Evolutionary conservation across 1,284 basidiomycete genomes (phyloP), one percentile per base, ranked within the genome.

Genomic region (Fistulina hepatica): DNA sequence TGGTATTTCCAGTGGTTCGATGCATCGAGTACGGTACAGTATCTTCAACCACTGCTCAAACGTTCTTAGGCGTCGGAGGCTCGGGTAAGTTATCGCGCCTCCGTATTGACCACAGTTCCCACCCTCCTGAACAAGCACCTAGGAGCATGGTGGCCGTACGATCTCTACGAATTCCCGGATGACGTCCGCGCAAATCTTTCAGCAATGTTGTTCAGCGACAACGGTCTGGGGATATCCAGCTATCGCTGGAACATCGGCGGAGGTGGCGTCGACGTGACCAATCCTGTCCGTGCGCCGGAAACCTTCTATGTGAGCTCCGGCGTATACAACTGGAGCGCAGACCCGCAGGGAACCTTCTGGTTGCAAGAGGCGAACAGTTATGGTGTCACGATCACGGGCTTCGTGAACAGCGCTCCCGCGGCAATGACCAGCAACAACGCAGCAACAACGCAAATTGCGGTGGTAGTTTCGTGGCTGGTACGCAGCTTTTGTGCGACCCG

Each of bases 401-500:
- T 61, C 37, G 56, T 52, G 8, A 61, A 60, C 34, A 60, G 54
- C 37, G 58, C 59, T 12, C 59, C 59, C 8, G 53, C 59, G 3
- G 44, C 46, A 23, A 41, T 61, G 37, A 61, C 59, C 4, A 48
- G 49, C 19, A 53, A 52, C 11, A 38, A 45, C 5, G 49, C 53
- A 12, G 58, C 58, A 53, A 52, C 11, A 38, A 45, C 5, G 49
- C 53, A 12, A 59, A 57, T 39, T 61, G 58, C 40, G 54, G 52
- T 42, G 49, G 54, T 7, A 42, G 44, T 12, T 60, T 58, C 39
- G 56, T 56, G 1, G 49, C 35, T 25, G 55, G 56, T 56, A 33
- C 34, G 36, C 13, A n/a, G 33, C 10, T 15, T n/a, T 24, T 5
- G 16, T 34, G 24, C n/a, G n/a, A n/a, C 24, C 24, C 24, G n/a